Percentiles rank a stretch among this genome's conserved stretches.
Evolutionary conservation across 1,139 yeast genomes (phyloP).

Genomic region (Williopsis jadinii): DNA sequence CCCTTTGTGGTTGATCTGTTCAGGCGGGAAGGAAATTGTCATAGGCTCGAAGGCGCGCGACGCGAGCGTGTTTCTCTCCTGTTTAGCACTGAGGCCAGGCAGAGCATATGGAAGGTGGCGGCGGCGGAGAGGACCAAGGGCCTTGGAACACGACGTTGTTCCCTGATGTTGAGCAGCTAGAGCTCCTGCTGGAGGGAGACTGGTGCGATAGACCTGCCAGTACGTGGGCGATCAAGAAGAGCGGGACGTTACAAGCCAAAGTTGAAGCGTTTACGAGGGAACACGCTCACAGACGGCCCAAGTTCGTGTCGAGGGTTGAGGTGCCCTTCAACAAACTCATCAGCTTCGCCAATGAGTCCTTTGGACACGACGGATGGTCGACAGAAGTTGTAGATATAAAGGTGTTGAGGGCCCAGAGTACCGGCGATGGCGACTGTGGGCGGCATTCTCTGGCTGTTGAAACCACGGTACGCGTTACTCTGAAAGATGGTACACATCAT

Average conservation of each 20-base stretch:
- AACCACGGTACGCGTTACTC: constrained; percentile 30
- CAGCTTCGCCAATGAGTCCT: constrained; percentile 34
- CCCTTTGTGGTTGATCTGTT: too few relatives aligned
- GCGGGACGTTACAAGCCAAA: constrained; percentile 20
- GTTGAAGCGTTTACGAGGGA: constrained; percentile 11
- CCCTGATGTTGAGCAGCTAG: constrained; percentile 10
- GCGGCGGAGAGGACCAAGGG: too few relatives aligned
- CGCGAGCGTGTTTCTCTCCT: too few relatives aligned
- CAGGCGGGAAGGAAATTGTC: too few relatives aligned
- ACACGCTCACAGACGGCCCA: constrained; percentile 5
- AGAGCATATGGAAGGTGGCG: too few relatives aligned
- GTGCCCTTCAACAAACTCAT: constrained; percentile 16
- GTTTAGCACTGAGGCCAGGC: too few relatives aligned
- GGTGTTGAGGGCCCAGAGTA: constrained; percentile 2
- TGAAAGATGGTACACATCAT: constrained; percentile 43
- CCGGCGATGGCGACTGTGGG: constrained; percentile 2
- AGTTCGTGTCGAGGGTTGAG: constrained; percentile 4
- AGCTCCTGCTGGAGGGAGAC: constrained; percentile 8
- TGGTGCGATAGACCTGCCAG: constrained; percentile 17
- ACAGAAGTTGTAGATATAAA: constrained; percentile 24
- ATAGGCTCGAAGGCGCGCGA: too few relatives aligned
- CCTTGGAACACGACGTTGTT: background rate
- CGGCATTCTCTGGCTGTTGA: constrained; percentile 16
- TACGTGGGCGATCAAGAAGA: constrained; percentile 17
- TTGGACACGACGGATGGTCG: constrained; percentile 49